A percentile compares a stretch with the other conserved stretches of the same genome.
phyloP scores from a whole-genome alignment of 768 basidiomycete genomes.

The Chalciporus piperatus region DNA sequence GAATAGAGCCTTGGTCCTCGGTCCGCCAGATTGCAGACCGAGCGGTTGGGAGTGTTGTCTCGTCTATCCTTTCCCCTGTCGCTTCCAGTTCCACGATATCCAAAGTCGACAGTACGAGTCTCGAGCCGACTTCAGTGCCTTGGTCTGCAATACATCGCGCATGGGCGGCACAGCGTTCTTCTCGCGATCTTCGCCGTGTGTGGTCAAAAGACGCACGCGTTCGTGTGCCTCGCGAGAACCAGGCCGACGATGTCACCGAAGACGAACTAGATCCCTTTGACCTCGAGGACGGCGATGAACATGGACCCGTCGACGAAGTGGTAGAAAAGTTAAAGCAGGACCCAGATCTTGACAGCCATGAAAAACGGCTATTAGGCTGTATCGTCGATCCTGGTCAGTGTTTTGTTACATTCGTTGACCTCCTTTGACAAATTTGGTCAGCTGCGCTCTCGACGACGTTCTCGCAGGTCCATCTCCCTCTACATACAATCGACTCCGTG shows the following conservation, averaged over 20 bases:
- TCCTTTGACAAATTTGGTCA: constrained; percentile 22
- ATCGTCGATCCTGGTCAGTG: constrained; percentile 78
- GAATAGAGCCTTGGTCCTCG: constrained; percentile 64
- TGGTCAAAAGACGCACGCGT: constrained; percentile 56
- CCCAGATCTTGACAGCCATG: constrained; percentile 73
- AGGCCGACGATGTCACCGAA: constrained; percentile 32
- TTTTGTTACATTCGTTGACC: background rate
- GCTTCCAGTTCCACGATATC: constrained; percentile 15
- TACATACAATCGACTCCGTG: constrained; percentile 87
- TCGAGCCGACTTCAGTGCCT: constrained; percentile 55
- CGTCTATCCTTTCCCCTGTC: constrained; percentile 20
- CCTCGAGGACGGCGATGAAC: constrained; percentile 33
- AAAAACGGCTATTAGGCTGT: constrained; percentile 75
- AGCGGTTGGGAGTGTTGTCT: constrained; percentile 64
- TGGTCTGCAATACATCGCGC: constrained; percentile 68
- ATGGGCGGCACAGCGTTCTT: constrained; percentile 57
- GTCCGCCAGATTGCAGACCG: constrained; percentile 75
- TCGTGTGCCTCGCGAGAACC: constrained; percentile 34
- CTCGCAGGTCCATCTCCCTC: constrained; percentile 82
- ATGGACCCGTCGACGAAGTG: constrained; percentile 53
- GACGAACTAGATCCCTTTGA: constrained; percentile 30
- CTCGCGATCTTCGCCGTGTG: constrained; percentile 49
- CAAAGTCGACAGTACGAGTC: constrained; percentile 12
- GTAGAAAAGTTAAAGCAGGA: constrained; percentile 77
- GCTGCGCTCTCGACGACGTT: constrained; percentile 81